Evolutionary conservation across 805 yeast genomes (phyloP), one percentile per base, ranked within the genome.

Genomic region (Candida corydali): DNA sequence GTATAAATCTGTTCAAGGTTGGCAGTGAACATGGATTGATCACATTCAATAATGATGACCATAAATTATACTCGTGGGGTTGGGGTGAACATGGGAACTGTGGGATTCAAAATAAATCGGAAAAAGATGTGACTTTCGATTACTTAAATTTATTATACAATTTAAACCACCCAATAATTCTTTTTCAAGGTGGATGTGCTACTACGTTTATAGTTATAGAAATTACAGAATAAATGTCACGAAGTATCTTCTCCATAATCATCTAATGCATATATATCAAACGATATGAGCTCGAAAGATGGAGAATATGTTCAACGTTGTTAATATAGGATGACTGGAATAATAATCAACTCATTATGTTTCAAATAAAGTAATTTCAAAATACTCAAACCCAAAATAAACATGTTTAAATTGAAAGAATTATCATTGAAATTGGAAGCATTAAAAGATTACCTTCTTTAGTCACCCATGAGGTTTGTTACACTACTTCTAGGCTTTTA

Each of bases 81-180:
- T 91, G 98, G 98, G 97, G 96, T 10, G 98, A 93, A 52, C 98
- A 91, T 57, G 98, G 98, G 0, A 91, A 91, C 54, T 91, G 98
- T 60, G 95, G 96, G 0, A 34, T 38, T 1, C 52, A 55, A 16
- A 19, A 14, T 2, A 36, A 45, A 15, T 26, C 29, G 3, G 12
- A 17, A 9, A 36, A 26, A 31, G 60, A 35, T 32, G 73, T 62
- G 31, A 63, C 69, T 3, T 68, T 58, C 41, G 59, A 56, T 40
- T 50, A 57, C 29, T 44, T 70, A 15, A 71, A 71, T 37, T 38
- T 35, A 7, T 25, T 71, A 3, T 63, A 65, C 45, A 33, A 35
- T 6, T 55, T 51, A 2, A 32, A 24, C 7, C 4, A 19, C 10
- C 7, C 27, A 15, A 63, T 70, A 3, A 51, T 52, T 4, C 46